phyloP scores from a whole-genome alignment of 768 basidiomycete species.

The Coprinopsis cinerea region DNA sequence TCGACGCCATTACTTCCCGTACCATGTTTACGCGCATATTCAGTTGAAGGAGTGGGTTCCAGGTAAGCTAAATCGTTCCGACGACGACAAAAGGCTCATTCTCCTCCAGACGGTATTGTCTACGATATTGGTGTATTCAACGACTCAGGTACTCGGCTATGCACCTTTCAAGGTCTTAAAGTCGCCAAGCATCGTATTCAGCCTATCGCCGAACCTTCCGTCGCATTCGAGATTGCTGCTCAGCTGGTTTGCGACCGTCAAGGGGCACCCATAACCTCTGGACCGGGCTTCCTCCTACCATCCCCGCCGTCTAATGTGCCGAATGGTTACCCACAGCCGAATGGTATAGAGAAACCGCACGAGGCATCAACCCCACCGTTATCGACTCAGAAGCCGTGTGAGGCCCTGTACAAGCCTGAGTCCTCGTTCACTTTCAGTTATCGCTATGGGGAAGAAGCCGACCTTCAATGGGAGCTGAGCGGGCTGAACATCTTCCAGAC shows the following conservation, averaged over 20 bases:
- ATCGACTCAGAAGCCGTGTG: too few species aligned
- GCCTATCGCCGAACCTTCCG: slow-evolving; percentile 11
- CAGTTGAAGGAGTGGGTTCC: slow-evolving; percentile 24
- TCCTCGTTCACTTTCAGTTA: slow-evolving; percentile 7
- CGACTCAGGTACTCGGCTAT: slow-evolving; percentile 18
- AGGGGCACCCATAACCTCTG: too few species aligned
- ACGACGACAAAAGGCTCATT: background rate
- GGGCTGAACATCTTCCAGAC: slow-evolving; percentile 4
- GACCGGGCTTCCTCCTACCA: too few species aligned
- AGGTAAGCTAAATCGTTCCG: slow-evolving; percentile 8
- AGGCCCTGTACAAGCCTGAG: background rate
- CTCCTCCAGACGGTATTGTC: slow-evolving; percentile 15
- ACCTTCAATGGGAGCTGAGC: slow-evolving; percentile 12
- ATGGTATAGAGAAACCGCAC: too few species aligned
- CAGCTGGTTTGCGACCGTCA: too few species aligned
- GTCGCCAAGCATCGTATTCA: slow-evolving; percentile 15
- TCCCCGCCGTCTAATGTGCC: too few species aligned
- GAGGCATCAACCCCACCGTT: too few species aligned
- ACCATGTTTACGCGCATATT: slow-evolving; percentile 20
- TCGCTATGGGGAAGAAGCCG: slow-evolving; percentile 14
- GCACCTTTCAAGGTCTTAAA: slow-evolving; percentile 13
- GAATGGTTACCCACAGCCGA: too few species aligned
- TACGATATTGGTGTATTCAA: slow-evolving; percentile 23
- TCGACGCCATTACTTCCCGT: slow-evolving; percentile 9
- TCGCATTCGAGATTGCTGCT: background rate